These are phyloP conservation scores for Flaveria trinervia DNA, from an alignment of 129 eudicot genomes.

Conservation along the genomic window DNA sequence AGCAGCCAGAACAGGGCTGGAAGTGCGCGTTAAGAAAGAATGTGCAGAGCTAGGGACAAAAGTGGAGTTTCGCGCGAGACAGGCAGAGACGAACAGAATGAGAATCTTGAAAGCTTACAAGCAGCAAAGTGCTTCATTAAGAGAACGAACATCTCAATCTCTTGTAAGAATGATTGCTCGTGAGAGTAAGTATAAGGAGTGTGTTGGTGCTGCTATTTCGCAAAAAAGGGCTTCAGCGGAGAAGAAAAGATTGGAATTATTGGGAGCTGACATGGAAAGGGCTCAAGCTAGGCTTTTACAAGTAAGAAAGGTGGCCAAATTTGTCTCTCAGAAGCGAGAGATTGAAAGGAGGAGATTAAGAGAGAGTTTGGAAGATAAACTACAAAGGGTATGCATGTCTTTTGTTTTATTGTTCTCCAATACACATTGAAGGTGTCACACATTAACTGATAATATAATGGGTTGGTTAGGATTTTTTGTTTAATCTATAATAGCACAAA, in stretches of 20 bases:
- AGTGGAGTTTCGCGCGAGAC: constrained; percentile 52
- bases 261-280: constrained; percentile 71
- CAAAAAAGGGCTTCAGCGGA: constrained; percentile 27
- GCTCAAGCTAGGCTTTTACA: constrained; percentile 61
- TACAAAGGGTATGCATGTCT: constrained; percentile 61
- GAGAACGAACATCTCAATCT: constrained; percentile 71
- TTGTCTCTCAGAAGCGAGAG: constrained; percentile 43
- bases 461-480: not conserved
- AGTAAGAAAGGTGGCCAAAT: constrained; percentile 56
- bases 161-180: constrained; percentile 38
- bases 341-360: constrained; percentile 52
- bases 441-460: not conserved
- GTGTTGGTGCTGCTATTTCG: constrained; percentile 26
- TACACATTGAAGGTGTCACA: not conserved
- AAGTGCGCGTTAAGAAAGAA: constrained; percentile 69
- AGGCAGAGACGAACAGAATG: constrained; percentile 28
- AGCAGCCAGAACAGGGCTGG: constrained; percentile 78
- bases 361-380: constrained; percentile 62
- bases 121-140: constrained; percentile 69
- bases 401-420: not conserved
- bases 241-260: constrained; percentile 36
- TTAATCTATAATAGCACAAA: not conserved
- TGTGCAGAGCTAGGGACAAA: constrained; percentile 80
- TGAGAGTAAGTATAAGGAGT: constrained; percentile 22
- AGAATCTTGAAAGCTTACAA: constrained; percentile 52